phyloP scores from a whole-genome alignment of 495 filamentous ascomycete genomes.

The Hyaloscypha bicolor region DNA sequence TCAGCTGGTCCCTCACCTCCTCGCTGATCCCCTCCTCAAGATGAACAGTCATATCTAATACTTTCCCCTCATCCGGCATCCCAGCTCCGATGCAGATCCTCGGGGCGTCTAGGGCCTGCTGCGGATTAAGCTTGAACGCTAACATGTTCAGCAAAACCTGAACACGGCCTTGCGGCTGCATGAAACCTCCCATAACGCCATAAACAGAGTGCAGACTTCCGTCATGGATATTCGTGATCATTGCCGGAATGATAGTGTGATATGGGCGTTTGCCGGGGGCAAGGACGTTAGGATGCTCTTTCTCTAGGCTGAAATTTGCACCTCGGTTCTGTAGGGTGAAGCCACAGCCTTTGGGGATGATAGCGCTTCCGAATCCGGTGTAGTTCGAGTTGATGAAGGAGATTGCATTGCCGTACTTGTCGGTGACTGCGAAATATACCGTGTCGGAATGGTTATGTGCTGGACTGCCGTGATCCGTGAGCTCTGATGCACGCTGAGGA shows the following conservation, averaged over 20 bases:
- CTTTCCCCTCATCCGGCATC: slow-evolving; percentile 55
- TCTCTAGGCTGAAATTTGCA: background rate
- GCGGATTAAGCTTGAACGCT: slow-evolving; percentile 75
- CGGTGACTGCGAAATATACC: background rate
- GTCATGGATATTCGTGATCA: slow-evolving; percentile 75
- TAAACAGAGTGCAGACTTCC: slow-evolving; percentile 78
- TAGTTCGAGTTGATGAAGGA: background rate
- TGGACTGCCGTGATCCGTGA: background rate
- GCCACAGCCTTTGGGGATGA: background rate
- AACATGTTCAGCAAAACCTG: slow-evolving; percentile 90
- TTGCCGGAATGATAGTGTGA: slow-evolving; percentile 93
- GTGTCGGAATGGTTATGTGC: background rate
- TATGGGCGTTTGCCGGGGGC: slow-evolving; percentile 77
- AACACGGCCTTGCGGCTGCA: slow-evolving; percentile 97
- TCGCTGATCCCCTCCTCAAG: slow-evolving; percentile 84
- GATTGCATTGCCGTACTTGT: background rate
- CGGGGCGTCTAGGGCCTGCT: slow-evolving; percentile 36
- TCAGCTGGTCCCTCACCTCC: slow-evolving; percentile 65
- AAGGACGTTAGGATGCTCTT: slow-evolving; percentile 70
- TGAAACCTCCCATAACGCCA: slow-evolving; percentile 96
- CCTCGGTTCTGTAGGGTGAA: background rate
- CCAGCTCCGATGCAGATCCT: background rate
- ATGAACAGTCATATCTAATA: slow-evolving; percentile 57
- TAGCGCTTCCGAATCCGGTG: background rate
- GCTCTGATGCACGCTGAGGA: slow-evolving; percentile 49